Base-by-base conservation (phyloP, 2,329 filamentous ascomycete genomes). In the Fusarium brevicatenulatum region DNA sequence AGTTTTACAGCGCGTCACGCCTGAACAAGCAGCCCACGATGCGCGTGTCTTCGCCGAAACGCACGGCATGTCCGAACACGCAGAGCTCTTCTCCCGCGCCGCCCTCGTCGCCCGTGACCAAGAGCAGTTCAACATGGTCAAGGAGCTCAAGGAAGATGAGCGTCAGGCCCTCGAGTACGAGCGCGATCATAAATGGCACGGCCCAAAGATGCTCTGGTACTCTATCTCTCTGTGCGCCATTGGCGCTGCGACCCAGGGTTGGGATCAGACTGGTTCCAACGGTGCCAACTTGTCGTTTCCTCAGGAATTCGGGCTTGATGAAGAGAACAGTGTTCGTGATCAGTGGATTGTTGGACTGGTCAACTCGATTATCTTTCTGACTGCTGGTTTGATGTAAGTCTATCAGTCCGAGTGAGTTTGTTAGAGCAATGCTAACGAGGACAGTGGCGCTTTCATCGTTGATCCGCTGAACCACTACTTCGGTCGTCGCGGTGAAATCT, bases 401-500 rank as follows among this genome's bases (percentile, higher is more conserved):
- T 36, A 18, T 36, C 4, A 9, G 9, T 36, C 16, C 8, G 16
- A 36, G 16, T 36, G 34, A 36, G 34, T 6, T 19, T 4, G 3
- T 3, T 13, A 5, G 13, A 4, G 11, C 25, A 32, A 19, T 56
- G 25, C 72, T 74, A 28, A 77, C 23, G 1, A 2, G 4, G 1
- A 2, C 10, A 76, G 74, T 59, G 75, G 75, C 28, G 75, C 75
- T 5, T 77, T 75, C 21, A 77, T 77, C 28, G 73, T 77, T 25
- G 91, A 92, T 69, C 90, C 90, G 8, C 76, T 89, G 28, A 92
- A 92, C 78, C 85, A 90, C 70, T 88, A 83, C 77, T 88, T 93
- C 63, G 91, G 91, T 19, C 89, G 91, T 68, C 85, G 91, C 18
- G 90, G 90, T 42, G 91, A 90, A 13, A 91, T 92, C 63, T 92